Evolutionary conservation across 1,284 basidiomycete genomes (phyloP).

Genomic region (Irpex sp.): DNA sequence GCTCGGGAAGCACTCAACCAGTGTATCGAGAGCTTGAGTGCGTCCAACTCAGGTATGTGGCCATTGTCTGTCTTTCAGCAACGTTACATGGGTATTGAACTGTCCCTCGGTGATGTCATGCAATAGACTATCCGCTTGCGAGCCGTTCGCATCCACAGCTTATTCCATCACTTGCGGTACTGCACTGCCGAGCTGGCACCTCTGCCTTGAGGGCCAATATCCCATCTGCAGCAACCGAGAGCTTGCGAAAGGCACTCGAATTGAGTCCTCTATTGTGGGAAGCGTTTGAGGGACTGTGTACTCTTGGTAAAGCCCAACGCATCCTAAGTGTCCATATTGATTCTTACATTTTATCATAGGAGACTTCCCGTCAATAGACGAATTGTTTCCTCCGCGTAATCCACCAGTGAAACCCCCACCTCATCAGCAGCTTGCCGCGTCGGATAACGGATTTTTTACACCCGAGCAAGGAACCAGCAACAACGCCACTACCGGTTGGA

Average conservation of each 20-base stretch:
- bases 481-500: conserved; percentile 49
- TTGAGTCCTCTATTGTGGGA: conserved; percentile 89
- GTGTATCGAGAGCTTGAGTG: conserved; percentile 45
- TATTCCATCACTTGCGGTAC: conserved; percentile 61
- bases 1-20: conserved; percentile 69
- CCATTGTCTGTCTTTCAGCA: conserved; percentile 6
- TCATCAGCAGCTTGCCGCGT: conserved; percentile 49
- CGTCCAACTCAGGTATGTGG: conserved; percentile 49
- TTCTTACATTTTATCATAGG: conserved; percentile 39
- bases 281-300: conserved; percentile 87
- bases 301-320: conserved; percentile 55
- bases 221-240: conserved; percentile 63
- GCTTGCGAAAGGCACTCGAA: conserved; percentile 71
- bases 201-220: conserved; percentile 75
- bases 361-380: conserved; percentile 61
- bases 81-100: conserved; percentile 16
- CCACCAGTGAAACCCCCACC: conserved; percentile 49
- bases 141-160: conserved; percentile 40
- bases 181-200: conserved; percentile 67
- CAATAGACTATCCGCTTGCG: conserved; percentile 45
- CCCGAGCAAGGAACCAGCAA: conserved; percentile 53
- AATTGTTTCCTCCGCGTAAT: conserved; percentile 65
- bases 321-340: conserved; percentile 1
- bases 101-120: conserved; percentile 11
- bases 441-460: conserved; percentile 75